Evolutionary conservation across 2,329 filamentous ascomycete genomes (phyloP), one percentile per base, ranked within the genome.

Genomic region (Arthroderma sp.): DNA sequence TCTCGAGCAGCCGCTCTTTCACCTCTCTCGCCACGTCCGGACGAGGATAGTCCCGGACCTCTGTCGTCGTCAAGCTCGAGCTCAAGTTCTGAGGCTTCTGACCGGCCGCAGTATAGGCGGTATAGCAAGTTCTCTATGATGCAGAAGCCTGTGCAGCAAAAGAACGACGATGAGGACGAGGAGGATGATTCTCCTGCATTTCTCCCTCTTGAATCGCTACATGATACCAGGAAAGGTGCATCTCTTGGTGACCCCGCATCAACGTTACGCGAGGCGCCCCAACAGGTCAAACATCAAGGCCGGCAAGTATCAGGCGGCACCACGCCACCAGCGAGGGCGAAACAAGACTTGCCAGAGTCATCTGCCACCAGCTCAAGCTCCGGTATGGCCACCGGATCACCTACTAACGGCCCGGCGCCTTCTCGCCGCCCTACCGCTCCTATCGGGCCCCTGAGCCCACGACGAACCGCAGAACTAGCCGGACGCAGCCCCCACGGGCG

Each of bases 401-500:
- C 65, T 25, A 19, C 19, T 19, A 25, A 38, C 8, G 31, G 17
- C 4, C 54, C 54, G 11, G 23, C 25, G 4, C 4, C 17, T 21
- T 44, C 54, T 23, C 53, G 37, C 21, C 53, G 60, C 25, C 61
- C 56, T 13, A 38, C 59, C 6, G 60, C 59, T n/a, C 64, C 62
- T 7, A 56, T 64, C 13, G 64, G 64, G 17, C 60, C 67, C 5
- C 56, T 71, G 2, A 71, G 71, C 56, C 76, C 79, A 0, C 54
- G 52, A 8, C 77, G 80, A 41, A 69, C 76, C 6, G 75, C 74
- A 1, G 77, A 79, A 44, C 63, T 80, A 15, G 72, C 74, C 1
- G 72, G 71, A 35, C 67, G 77, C 21, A 79, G 76, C 58, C 77
- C 79, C 0, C 71, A 73, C n/a, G 68, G 69, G 41, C 68, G 68